Percentiles rank a stretch among this genome's conserved stretches.
Evolutionary conservation across 2,329 filamentous ascomycete species (phyloP).

Genomic region (Hypoxylon rubiginosum): DNA sequence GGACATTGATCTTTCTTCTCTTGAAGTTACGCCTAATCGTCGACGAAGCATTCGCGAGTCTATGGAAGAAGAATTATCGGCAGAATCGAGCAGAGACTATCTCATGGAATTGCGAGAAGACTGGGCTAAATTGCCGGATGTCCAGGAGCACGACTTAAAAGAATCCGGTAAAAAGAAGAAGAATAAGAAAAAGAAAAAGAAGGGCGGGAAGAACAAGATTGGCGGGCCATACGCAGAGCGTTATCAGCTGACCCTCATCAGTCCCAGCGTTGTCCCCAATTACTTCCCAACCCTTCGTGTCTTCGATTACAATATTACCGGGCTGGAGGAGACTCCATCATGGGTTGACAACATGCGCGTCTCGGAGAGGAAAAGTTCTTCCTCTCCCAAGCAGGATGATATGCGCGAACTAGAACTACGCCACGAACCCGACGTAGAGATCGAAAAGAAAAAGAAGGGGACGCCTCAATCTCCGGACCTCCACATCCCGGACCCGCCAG

Average conservation of each 20-base stretch:
- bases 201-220: constrained; percentile 71
- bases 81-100: constrained; percentile 81
- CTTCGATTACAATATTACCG: constrained; percentile 92
- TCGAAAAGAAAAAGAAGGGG: constrained; percentile 59
- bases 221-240: constrained; percentile 87
- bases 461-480: constrained; percentile 72
- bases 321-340: constrained; percentile 70
- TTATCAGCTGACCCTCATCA: constrained; percentile 84
- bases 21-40: constrained; percentile 51
- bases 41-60: constrained; percentile 51
- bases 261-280: constrained; percentile 91
- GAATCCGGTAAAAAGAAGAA: constrained; percentile 61
- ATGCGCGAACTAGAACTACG: constrained; percentile 41
- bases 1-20: constrained; percentile 73
- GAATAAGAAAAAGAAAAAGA: constrained; percentile 67
- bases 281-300: constrained; percentile 92
- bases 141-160: constrained; percentile 45
- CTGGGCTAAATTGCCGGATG: constrained; percentile 81
- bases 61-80: constrained; percentile 68
- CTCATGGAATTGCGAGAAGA: constrained; percentile 79
- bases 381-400: constrained; percentile 17
- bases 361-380: constrained; percentile 1
- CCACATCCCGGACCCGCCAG: constrained; percentile 77
- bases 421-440: constrained; percentile 47
- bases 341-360: constrained; percentile 56